Evolutionary conservation across 768 basidiomycete genomes (phyloP).

Genomic region (Leccinum boreale): DNA sequence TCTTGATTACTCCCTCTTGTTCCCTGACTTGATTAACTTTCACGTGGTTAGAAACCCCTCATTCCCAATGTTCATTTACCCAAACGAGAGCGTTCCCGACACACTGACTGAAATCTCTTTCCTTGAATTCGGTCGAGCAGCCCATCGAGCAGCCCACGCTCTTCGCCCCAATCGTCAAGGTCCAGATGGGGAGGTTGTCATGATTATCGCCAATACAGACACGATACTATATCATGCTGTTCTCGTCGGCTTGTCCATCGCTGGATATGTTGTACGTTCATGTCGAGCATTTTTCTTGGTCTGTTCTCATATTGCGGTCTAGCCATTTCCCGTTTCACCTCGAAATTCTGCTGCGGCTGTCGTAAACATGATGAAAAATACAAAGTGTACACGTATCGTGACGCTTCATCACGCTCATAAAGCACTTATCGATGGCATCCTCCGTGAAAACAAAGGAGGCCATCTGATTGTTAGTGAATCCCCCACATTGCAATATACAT

Average conservation of each 20-base stretch:
- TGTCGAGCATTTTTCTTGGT: conserved; percentile 17
- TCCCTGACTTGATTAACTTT: conserved; percentile 26
- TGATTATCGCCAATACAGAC: conserved; percentile 29
- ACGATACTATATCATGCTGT: conserved; percentile 33
- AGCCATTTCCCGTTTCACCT: conserved; percentile 37
- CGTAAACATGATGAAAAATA: conserved; percentile 20
- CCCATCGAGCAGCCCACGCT: conserved; percentile 37
- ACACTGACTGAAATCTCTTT: conserved; percentile 19
- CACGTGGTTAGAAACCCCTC: conserved; percentile 23
- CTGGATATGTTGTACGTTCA: conserved; percentile 34
- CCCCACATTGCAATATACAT: conserved; percentile 24
- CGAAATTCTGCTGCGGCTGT: conserved; percentile 14
- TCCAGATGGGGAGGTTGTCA: conserved; percentile 17
- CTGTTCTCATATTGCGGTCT: conserved; percentile 18
- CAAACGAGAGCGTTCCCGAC: conserved; percentile 8
- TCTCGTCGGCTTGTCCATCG: conserved; percentile 35
- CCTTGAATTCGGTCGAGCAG: conserved; percentile 28
- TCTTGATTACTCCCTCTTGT: conserved; percentile 20
- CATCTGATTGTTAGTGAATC: background rate
- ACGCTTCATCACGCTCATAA: conserved; percentile 17
- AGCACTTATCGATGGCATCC: background rate
- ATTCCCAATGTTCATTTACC: conserved; percentile 18
- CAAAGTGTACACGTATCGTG: conserved; percentile 17
- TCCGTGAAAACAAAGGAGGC: background rate
- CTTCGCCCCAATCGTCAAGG: conserved; percentile 34